Conservation (phyloP, 208 protist genomes). For the Cochliopodium minus region DNA sequence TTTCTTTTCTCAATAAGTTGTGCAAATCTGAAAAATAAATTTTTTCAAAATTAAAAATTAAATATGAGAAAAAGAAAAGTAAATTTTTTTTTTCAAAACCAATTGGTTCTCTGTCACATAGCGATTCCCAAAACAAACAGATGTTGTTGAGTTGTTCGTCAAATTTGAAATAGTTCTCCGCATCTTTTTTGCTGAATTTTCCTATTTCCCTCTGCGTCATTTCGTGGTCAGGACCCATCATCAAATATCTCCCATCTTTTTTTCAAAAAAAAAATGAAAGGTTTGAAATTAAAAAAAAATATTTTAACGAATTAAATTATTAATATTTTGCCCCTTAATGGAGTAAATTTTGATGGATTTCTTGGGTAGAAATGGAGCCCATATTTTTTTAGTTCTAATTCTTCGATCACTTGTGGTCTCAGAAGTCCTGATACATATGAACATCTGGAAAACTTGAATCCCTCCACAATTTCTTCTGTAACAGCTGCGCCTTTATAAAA, state of each 20-base stretch:
- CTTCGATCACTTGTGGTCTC: slow-evolving; percentile 24
- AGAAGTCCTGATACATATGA: slow-evolving; percentile 33
- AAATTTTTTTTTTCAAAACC: neutral
- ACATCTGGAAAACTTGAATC: slow-evolving; percentile 40
- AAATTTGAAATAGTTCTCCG: slow-evolving; percentile 20
- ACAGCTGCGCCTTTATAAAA: slow-evolving; percentile 35
- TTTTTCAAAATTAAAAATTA: no score
- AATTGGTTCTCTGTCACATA: slow-evolving; percentile 9
- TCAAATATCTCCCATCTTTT: slow-evolving; percentile 20
- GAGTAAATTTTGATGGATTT: slow-evolving; percentile 33
- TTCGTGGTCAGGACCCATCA: slow-evolving; percentile 21
- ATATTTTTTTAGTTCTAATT: slow-evolving; percentile 29
- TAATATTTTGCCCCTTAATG: no score
- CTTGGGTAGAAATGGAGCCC: slow-evolving; percentile 17
- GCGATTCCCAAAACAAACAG: neutral
- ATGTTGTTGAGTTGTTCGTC: slow-evolving; percentile 17
- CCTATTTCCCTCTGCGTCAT: slow-evolving; percentile 16
- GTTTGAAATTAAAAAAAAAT: no score
- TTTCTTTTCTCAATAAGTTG: no score
- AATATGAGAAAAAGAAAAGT: neutral
- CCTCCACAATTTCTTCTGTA: slow-evolving; percentile 30
- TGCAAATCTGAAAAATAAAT: no score
- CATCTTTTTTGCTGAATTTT: slow-evolving; percentile 29
- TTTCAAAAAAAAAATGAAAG: no score
- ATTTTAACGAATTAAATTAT: no score